Base-by-base conservation (phyloP, 176 grass and related monocot genomes). In the Phoenix roebelenii region DNA sequence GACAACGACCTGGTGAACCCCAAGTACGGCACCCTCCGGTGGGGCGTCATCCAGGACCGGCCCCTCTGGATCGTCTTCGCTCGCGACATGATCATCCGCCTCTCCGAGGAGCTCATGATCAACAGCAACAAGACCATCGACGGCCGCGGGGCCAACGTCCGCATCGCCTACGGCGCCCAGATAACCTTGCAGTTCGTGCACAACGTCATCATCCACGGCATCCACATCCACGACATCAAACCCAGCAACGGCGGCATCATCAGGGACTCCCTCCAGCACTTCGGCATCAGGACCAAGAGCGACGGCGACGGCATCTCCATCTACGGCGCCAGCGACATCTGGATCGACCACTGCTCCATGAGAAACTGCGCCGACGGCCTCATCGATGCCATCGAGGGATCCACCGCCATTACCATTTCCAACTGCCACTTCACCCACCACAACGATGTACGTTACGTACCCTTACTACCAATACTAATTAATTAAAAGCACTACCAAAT, bases 311-410 rank as follows among this genome's bases (percentile, higher is more conserved):
- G 82, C 25, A 53, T 95, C 50, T 83, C 79, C 22, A 28, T 95
- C 35, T 56, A 75, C 19, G 24, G 59, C 1, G 70, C 90, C 4
- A 83, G 72, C 74, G 74, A 85, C 54, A 4, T 89, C 5, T 95
- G 82, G 85, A 76, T 89, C 72, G 90, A 86, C 69, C 83, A 95
- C 48, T 66, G 89, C 3, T 86, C 90, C 6, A 84, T 89, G 80
- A 79, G 35, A 19, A 74, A 60, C 48, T 95, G 80, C 80, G 26
- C 71, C 18, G 90, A 89, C 65, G 90, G 82, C 6, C 70, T 95
- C 58, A 79, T 95, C 75, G 90, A 95, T 66, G 82, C 80, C 3
- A 68, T 86, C 6, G 52, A 58, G 30, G 80, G 74, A 2, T 95
- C 90, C 15, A 95, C 90, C 20, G 90, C 67, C 7, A 71, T 95